Conservation (phyloP, 1,139 yeast genomes). For the Zygoascus meyerae region DNA sequence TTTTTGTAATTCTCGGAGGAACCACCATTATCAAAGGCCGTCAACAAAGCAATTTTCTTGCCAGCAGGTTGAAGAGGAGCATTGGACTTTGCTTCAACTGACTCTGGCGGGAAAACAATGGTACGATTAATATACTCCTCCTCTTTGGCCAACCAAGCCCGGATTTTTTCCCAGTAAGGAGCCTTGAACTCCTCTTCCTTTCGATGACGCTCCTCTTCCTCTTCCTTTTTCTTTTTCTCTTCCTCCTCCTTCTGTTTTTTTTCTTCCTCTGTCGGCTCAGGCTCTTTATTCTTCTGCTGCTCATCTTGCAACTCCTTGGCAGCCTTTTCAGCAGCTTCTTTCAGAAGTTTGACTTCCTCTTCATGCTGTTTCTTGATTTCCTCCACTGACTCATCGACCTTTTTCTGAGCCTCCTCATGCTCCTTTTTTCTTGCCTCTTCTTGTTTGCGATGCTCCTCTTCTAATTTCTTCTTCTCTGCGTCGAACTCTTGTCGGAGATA, state of each 20-base stretch:
- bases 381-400: not conserved
- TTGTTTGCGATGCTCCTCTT: slow-evolving; percentile 1
- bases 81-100: not conserved
- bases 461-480: not conserved
- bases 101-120: slow-evolving; percentile 5
- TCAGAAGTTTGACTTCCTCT: slow-evolving; percentile 4
- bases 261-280: slow-evolving; percentile 5
- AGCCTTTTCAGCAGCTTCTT: not conserved
- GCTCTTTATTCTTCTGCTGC: slow-evolving; percentile 5
- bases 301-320: not conserved
- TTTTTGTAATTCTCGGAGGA: slow-evolving; percentile 22
- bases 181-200: slow-evolving; percentile 4
- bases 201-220: slow-evolving; percentile 2
- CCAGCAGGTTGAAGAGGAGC: slow-evolving; percentile 22
- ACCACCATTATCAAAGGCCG: slow-evolving; percentile 31
- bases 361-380: slow-evolving; percentile 7
- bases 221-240: slow-evolving; percentile 1
- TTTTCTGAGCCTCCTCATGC: not conserved
- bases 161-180: slow-evolving; percentile 1
- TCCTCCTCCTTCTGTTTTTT: not conserved
- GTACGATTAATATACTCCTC: slow-evolving; percentile 1
- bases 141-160: not conserved
- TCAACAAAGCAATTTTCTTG: slow-evolving; percentile 25
- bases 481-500: not conserved
- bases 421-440: not conserved